Conservation (phyloP, 139 green algal species). For the Picochlorum sp. region DNA sequence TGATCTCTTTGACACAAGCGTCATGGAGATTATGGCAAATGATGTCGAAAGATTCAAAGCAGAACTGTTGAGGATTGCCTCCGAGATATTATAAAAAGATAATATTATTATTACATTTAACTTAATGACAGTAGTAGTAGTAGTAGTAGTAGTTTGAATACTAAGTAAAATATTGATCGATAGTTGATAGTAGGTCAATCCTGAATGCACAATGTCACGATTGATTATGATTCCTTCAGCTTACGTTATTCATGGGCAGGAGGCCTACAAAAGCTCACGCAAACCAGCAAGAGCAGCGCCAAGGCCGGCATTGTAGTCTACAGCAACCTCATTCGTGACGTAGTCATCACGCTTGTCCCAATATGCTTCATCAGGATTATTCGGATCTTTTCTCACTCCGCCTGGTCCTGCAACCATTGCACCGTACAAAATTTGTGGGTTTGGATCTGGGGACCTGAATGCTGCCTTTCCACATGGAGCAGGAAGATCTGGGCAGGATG, state of each 20-base stretch:
- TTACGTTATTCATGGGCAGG: neutral
- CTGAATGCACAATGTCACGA: neutral
- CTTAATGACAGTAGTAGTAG: no score
- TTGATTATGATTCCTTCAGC: neutral
- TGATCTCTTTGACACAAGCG: constrained; percentile 33
- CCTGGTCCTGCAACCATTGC: constrained; percentile 28
- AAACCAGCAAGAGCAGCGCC: constrained; percentile 22
- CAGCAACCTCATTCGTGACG: constrained; percentile 23
- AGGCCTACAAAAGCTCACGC: neutral
- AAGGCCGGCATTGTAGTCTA: constrained; percentile 34
- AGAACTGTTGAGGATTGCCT: constrained; percentile 23
- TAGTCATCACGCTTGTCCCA: constrained; percentile 27
- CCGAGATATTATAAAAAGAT: constrained; percentile 8
- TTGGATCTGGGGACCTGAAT: constrained; percentile 23
- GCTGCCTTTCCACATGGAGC: constrained; percentile 32
- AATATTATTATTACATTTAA: no score
- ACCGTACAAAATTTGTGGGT: constrained; percentile 29
- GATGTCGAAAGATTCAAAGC: constrained; percentile 33
- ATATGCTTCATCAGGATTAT: constrained; percentile 22
- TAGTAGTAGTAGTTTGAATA: no score
- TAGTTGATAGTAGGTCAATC: no score
- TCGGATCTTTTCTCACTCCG: constrained; percentile 4
- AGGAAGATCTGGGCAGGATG: constrained; percentile 35
- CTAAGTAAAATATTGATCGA: no score
- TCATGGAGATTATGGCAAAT: constrained; percentile 22